Base-by-base conservation (phyloP, 2,329 filamentous ascomycete genomes). In the Dendrostoma leiphaemia region DNA sequence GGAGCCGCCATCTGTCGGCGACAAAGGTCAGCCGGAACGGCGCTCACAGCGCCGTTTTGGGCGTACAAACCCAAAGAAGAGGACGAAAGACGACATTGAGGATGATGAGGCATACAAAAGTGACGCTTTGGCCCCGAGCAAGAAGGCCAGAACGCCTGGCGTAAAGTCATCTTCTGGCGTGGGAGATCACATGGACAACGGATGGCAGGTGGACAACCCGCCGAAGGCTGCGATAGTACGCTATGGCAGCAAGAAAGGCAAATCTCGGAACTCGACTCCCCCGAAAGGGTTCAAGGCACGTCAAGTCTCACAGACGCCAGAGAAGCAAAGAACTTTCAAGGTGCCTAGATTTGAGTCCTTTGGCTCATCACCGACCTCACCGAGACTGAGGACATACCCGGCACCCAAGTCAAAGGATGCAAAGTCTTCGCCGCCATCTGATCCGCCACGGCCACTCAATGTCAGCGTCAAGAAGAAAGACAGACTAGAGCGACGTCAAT, bases 261-360 rank as follows among this genome's bases (percentile, higher is more conserved):
- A 10, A 4, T 48, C 52, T 2, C 47, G 13, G 13, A 31, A 31
- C 4, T 34, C 48, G 19, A 51, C 55, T 6, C 51, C 51, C 13
- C 19, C 26, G 2, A 44, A 15, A 13, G 35, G 17, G 12, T 43
- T 51, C 4, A 15, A 45, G 48, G 35, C 19, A 8, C 31, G 32
- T 26, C 44, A 37, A 4, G 29, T 40, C 37, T 49, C 52, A 23
- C 37, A 51, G 23, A 55, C 52, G n/a, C 56, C 56, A 12, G 48
- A 49, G 37, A 37, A 46, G 32, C 32, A 32, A 7, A 54, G 35
- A 19, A 54, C 34, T 1, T 34, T 57, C 38, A 69, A 60, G 35
- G 47, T 17, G 17, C 38, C 46, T 6, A 32, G 23, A 19, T 23
- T 31, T 1, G 23, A 31, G 13, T 34, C 21, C 34, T 55, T 8